A percentile compares a stretch with the other conserved stretches of the same genome.
These are phyloP conservation scores for Schizopora paradoxa DNA, from an alignment of 1,284 basidiomycete species.

Conservation along the genomic window DNA sequence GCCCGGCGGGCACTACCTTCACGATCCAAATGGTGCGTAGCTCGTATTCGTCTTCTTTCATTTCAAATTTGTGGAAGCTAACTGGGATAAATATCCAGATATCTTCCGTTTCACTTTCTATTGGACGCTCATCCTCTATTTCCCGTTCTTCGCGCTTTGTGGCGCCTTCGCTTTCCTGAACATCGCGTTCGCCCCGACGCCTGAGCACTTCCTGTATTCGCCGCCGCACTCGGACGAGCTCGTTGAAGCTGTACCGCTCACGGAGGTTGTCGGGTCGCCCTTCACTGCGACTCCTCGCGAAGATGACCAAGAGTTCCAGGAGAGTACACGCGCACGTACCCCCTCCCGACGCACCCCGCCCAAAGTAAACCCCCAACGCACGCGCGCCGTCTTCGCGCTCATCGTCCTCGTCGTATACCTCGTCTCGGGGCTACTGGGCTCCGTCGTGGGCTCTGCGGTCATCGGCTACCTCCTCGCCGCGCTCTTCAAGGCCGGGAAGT, in stretches of 20 bases:
- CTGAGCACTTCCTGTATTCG: slow-evolving; percentile 10
- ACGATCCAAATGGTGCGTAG: slow-evolving; percentile 29
- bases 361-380: slow-evolving; percentile 47
- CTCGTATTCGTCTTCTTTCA: no score
- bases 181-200: slow-evolving; percentile 46
- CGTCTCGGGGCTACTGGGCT: slow-evolving; percentile 50
- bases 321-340: slow-evolving; percentile 17
- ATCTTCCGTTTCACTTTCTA: slow-evolving; percentile 81
- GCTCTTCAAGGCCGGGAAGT: slow-evolving; percentile 62
- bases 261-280: background rate
- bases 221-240: background rate
- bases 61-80: background rate
- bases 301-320: slow-evolving; percentile 1
- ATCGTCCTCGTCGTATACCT: slow-evolving; percentile 61
- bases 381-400: slow-evolving; percentile 57
- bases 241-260: no score
- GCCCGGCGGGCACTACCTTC: slow-evolving; percentile 29
- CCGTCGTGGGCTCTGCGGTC: slow-evolving; percentile 65
- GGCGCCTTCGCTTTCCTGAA: slow-evolving; percentile 70
- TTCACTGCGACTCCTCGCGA: slow-evolving; percentile 2
- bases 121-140: slow-evolving; percentile 77
- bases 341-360: slow-evolving; percentile 21
- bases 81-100: slow-evolving; percentile 38
- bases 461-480: slow-evolving; percentile 68
- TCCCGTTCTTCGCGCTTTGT: slow-evolving; percentile 62